These are phyloP conservation scores for Hanseniaspora sp. DNA, from an alignment of 1,139 yeast genomes.

Conservation along the genomic window DNA sequence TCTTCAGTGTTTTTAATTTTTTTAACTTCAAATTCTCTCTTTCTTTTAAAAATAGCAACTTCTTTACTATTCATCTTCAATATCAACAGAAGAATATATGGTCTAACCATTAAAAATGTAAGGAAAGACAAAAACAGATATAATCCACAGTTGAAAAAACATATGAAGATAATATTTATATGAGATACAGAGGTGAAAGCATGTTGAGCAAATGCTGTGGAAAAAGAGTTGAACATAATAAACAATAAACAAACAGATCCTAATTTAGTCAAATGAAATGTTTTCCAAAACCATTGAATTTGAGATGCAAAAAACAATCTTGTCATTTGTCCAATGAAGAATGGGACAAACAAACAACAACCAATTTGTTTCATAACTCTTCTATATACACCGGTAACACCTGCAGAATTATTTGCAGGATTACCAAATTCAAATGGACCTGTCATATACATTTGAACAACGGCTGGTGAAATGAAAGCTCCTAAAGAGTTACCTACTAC, in stretches of 20 bases:
- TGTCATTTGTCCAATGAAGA: conserved; percentile 75
- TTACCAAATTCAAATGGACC: conserved; percentile 69
- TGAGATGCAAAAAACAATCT: conserved; percentile 60
- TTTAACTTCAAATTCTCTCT: conserved; percentile 10
- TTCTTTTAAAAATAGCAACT: conserved; percentile 13
- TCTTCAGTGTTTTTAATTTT: conserved; percentile 9
- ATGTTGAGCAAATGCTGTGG: conserved; percentile 73
- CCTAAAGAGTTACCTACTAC: conserved; percentile 75
- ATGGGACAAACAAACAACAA: conserved; percentile 67
- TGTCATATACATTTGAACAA: conserved; percentile 54
- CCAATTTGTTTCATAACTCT: conserved; percentile 82
- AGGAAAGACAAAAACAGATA: conserved; percentile 62
- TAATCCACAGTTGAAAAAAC: conserved; percentile 70
- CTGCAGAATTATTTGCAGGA: conserved; percentile 46
- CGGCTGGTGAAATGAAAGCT: conserved; percentile 76
- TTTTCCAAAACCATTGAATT: conserved; percentile 49
- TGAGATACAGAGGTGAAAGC: conserved; percentile 66
- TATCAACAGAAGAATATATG: conserved; percentile 25
- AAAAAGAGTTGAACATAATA: conserved; percentile 75
- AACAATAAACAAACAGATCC: conserved; percentile 68
- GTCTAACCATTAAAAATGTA: conserved; percentile 51
- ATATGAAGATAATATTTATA: conserved; percentile 58
- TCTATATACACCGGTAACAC: conserved; percentile 50
- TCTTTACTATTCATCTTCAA: conserved; percentile 9
- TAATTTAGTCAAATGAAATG: conserved; percentile 54